Conservation (phyloP, 805 yeast species). For the Torulaspora gathmanii region DNA sequence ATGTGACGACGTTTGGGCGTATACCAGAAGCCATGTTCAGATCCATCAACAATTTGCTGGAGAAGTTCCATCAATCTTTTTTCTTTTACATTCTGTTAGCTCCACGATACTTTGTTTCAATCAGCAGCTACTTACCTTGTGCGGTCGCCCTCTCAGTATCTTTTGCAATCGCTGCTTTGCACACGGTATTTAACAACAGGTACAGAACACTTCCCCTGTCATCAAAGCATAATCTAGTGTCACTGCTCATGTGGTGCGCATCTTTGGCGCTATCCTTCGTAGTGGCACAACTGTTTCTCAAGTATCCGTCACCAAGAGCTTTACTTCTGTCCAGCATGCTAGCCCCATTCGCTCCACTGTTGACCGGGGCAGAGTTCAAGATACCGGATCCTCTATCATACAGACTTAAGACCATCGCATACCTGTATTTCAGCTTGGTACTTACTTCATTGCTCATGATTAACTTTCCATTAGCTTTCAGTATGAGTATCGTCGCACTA, state of each 20-base stretch:
- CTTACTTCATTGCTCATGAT: constrained; percentile 71
- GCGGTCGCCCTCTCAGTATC: constrained; percentile 68
- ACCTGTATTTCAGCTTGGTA: constrained; percentile 61
- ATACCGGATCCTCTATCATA: constrained; percentile 25
- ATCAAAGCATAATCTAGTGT: constrained; percentile 19
- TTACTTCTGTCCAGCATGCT: constrained; percentile 19
- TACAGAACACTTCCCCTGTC: constrained; percentile 15
- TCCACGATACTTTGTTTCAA: constrained; percentile 79
- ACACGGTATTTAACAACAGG: constrained; percentile 44
- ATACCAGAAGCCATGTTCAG: constrained; percentile 82
- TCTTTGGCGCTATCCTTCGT: constrained; percentile 31
- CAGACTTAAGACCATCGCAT: constrained; percentile 42
- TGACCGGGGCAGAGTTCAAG: constrained; percentile 16
- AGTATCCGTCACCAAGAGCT: constrained; percentile 14
- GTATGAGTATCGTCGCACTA: constrained; percentile 63
- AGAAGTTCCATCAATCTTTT: constrained; percentile 95
- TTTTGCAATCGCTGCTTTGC: constrained; percentile 63
- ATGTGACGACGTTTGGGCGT: constrained; percentile 89
- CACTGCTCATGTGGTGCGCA: constrained; percentile 29
- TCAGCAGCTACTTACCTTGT: constrained; percentile 87
- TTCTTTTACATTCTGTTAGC: constrained; percentile 83
- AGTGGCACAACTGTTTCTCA: constrained; percentile 20
- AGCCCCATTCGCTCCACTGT: constrained; percentile 20
- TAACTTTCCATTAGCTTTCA: constrained; percentile 76
- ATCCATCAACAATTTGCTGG: constrained; percentile 84